These are phyloP conservation scores for Rhizophagus prolifer DNA, from an alignment of 192 early-diverging fungal genomes.

Conservation along the genomic window DNA sequence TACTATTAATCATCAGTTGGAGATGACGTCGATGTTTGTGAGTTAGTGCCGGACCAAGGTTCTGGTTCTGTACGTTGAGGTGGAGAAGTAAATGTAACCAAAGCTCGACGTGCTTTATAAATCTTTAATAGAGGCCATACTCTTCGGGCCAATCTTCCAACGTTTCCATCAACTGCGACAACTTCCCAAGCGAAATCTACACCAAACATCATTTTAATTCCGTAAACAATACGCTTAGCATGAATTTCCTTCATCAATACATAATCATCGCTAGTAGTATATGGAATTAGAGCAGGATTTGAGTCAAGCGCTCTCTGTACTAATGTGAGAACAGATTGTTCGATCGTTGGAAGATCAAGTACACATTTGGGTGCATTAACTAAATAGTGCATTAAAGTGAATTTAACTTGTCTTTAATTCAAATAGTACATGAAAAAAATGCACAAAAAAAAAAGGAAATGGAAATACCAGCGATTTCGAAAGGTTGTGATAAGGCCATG, in stretches of 20 bases:
- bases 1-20: neutral
- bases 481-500: constrained; percentile 70
- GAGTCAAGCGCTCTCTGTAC: constrained; percentile 48
- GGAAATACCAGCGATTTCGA: constrained; percentile 69
- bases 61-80: neutral
- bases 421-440: neutral
- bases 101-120: constrained; percentile 53
- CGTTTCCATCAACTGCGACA: constrained; percentile 49
- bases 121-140: constrained; percentile 53
- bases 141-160: constrained; percentile 48
- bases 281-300: constrained; percentile 47
- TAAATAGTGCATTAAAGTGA: constrained; percentile 16
- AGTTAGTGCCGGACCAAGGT: constrained; percentile 27
- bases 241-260: constrained; percentile 58
- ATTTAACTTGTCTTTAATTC: too few relatives aligned
- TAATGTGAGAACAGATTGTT: constrained; percentile 40
- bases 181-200: constrained; percentile 89
- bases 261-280: constrained; percentile 50
- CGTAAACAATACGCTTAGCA: constrained; percentile 76
- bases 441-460: neutral
- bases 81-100: constrained; percentile 45
- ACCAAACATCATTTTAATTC: constrained; percentile 77
- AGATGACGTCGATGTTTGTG: neutral
- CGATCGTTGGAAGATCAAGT: constrained; percentile 37
- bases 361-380: constrained; percentile 26